Evolutionary conservation across 2,329 filamentous ascomycete species (phyloP).

Genomic region (Tolypocladium ovalisporum): DNA sequence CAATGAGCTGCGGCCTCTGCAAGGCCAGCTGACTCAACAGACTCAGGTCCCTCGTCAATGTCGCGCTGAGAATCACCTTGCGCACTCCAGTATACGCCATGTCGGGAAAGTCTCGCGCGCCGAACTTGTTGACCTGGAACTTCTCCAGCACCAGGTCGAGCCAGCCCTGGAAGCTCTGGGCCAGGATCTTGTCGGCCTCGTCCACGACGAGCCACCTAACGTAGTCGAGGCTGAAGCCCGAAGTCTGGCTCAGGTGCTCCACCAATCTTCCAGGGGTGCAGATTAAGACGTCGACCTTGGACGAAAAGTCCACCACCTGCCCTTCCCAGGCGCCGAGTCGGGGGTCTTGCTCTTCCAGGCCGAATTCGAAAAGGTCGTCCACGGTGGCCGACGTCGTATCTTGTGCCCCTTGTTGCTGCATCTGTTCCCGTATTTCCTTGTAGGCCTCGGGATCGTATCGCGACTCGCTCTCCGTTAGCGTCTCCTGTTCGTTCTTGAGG

Average conservation of each 20-base stretch:
- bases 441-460: slow-evolving; percentile 55
- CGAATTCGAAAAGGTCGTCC: slow-evolving; percentile 10
- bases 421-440: slow-evolving; percentile 14
- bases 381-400: slow-evolving; percentile 3
- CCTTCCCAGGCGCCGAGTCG: slow-evolving; percentile 24
- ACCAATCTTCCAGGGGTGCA: slow-evolving; percentile 88
- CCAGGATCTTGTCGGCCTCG: slow-evolving; percentile 83
- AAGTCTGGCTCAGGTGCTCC: slow-evolving; percentile 77
- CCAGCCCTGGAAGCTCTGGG: slow-evolving; percentile 92
- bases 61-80: slow-evolving; percentile 84
- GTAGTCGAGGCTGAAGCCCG: slow-evolving; percentile 67
- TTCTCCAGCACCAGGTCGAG: slow-evolving; percentile 58
- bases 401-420: slow-evolving; percentile 1
- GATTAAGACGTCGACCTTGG: slow-evolving; percentile 77
- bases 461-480: slow-evolving; percentile 32
- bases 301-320: slow-evolving; percentile 52
- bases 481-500: slow-evolving; percentile 52
- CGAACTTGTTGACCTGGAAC: slow-evolving; percentile 38
- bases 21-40: slow-evolving; percentile 66
- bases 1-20: slow-evolving; percentile 61
- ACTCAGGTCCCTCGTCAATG: slow-evolving; percentile 78
- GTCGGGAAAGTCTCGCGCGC: slow-evolving; percentile 41
- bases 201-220: slow-evolving; percentile 86
- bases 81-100: slow-evolving; percentile 46
- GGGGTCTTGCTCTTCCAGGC: slow-evolving; percentile 12